Percentiles rank a stretch among this genome's conserved stretches.
Conservation (phyloP, 2,329 filamentous ascomycete species). For the Uncinocarpus reesii region DNA sequence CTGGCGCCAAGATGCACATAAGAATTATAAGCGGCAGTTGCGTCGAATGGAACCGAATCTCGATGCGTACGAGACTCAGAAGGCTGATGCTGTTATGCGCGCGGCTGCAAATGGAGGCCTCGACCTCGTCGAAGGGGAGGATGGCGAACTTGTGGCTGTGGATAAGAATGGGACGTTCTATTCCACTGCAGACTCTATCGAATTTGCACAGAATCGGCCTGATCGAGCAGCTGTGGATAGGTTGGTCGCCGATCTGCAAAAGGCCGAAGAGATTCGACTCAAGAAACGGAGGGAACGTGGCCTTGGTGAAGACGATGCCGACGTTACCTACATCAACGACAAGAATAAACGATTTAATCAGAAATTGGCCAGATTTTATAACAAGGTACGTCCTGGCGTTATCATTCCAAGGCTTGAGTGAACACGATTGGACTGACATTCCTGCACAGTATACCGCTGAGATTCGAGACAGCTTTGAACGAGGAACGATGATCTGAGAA, state of each 20-base stretch:
- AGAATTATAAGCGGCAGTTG: conserved; percentile 88
- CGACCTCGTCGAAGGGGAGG: conserved; percentile 90
- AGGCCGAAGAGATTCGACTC: conserved; percentile 74
- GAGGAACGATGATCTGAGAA: conserved; percentile 80
- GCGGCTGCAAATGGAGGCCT: conserved; percentile 75
- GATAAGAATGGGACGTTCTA: conserved; percentile 88
- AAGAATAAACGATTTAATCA: conserved; percentile 99
- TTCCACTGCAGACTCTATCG: conserved; percentile 70
- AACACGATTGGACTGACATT: conserved; percentile 4
- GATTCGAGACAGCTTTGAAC: conserved; percentile 93
- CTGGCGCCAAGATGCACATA: conserved; percentile 75
- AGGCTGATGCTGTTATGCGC: conserved; percentile 71
- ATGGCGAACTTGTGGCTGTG: conserved; percentile 86
- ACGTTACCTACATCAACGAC: conserved; percentile 98
- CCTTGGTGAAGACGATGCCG: conserved; percentile 71
- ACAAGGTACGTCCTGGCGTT: conserved; percentile 51
- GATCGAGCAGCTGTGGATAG: conserved; percentile 79
- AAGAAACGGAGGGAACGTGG: conserved; percentile 78
- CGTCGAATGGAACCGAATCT: conserved; percentile 64
- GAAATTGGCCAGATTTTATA: conserved; percentile 90
- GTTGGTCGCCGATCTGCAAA: conserved; percentile 72
- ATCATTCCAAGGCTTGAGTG: background rate
- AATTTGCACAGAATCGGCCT: conserved; percentile 75
- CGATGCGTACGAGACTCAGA: conserved; percentile 77
- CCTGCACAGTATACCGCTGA: conserved; percentile 67